Evolutionary conservation across 768 basidiomycete species (phyloP), one percentile per base, ranked within the genome.

Genomic region (Amanita phalloides): DNA sequence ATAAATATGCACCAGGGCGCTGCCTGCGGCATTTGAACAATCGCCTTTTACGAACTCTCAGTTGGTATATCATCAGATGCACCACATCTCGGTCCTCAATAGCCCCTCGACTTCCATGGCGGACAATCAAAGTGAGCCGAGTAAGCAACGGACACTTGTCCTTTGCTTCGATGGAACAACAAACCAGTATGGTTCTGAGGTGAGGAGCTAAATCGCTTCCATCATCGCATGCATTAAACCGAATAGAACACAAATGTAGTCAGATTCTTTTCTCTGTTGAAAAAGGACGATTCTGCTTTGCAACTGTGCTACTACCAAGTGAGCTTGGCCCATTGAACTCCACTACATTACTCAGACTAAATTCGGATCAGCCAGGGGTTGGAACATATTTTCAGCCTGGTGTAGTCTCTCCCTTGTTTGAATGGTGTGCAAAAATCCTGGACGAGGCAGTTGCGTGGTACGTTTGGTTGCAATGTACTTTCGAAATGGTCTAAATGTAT

Each of bases 371-470:
- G 71, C 58, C 76, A 35, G 75, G 75, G 14, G 59, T 77, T 28
- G 77, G 77, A 21, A 77, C 75, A 0, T 78, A 65, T 68, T 81
- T 70, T 59, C 69, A 70, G 28, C 82, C 86, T 0, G 82, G 85
- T 0, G 72, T 78, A n/a, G 80, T 88, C 20, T 74, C 77, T 0
- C 83, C 85, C 0, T 1, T 81, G 6, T 80, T 78, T 54, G 62
- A 69, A 45, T 76, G 79, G 76, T 56, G 67, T 0, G 86, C 84
- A 5, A 79, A 78, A 59, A 58, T 82, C 3, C 49, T 84, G 37
- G 89, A 90, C 57, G 64, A 76, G 46, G 87, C 84, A 0, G 65
- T 88, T 53, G 89, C 88, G 20, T 88, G 84, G 86, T 86, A 60
- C 6, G 74, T 57, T 10, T 23, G 28, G 28, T 44, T 38, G 1